phyloP scores from a whole-genome alignment of 352 stramenopile genomes.

The Pythium dissimile region DNA sequence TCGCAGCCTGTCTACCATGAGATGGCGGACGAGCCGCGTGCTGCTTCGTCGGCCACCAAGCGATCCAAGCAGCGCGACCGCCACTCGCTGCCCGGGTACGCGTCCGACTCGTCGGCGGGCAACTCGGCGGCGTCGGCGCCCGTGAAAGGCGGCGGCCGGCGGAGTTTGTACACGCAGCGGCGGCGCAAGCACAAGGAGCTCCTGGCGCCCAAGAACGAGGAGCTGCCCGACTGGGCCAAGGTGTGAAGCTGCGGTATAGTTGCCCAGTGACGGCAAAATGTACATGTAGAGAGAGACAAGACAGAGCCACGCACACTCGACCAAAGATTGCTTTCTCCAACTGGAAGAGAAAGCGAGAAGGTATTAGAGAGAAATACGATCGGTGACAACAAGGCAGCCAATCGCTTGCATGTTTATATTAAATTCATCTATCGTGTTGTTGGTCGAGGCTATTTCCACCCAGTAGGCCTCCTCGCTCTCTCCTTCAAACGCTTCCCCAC shows the following conservation, averaged over 20 bases:
- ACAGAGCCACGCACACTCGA: too few relatives aligned
- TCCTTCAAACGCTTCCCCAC: not conserved
- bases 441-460: too few relatives aligned
- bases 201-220: constrained; percentile 13
- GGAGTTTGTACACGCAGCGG: constrained; percentile 17
- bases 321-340: too few relatives aligned
- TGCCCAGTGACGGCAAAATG: not conserved
- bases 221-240: constrained; percentile 22
- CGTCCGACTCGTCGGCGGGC: constrained; percentile 6
- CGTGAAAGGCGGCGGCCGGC: constrained; percentile 8
- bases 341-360: constrained; percentile 3
- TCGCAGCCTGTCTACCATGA: constrained; percentile 19
- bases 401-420: not conserved
- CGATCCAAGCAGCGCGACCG: constrained; percentile 5
- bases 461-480: too few relatives aligned
- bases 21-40: constrained; percentile 5
- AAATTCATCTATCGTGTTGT: too few relatives aligned
- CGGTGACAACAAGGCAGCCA: not conserved
- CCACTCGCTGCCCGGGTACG: constrained; percentile 15
- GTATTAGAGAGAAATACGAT: not conserved
- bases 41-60: too few relatives aligned
- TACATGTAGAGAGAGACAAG: not conserved
- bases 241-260: too few relatives aligned
- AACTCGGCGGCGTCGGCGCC: constrained; percentile 10
- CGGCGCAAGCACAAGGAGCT: constrained; percentile 6